Base-by-base conservation (phyloP, 768 basidiomycete species). In the Chalciporus piperatus region DNA sequence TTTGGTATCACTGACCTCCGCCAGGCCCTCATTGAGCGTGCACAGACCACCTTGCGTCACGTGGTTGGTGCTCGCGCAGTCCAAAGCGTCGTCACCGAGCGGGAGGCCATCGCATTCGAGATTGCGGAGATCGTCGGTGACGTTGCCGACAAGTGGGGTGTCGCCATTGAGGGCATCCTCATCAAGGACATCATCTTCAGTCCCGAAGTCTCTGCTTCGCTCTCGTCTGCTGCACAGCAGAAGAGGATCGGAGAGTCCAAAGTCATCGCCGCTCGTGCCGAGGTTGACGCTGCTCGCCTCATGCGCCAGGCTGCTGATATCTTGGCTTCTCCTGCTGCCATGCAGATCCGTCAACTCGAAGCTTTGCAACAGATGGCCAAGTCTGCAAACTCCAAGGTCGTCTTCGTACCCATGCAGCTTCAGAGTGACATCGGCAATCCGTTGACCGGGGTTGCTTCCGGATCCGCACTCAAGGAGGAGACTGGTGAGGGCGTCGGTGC, bases 231-330 rank as follows among this genome's bases (percentile, higher is more conserved):
- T 33, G 96, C 96, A 17, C 95, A 97, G 65, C 93, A 96, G 73
- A 97, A 97, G 81, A 83, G 96, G 54, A 85, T 98, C 52, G 96
- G 94, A 71, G 96, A 98, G 74, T 85, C 85, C 64, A 98, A 98
- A 73, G 91, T 96, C 67, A 96, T 97, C 61, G 92, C 92, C 47
- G 94, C 93, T 1, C 84, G 93, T 52, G 96, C 95, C 13, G 95
- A 97, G 74, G 95, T 98, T 58, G 95, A 97, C 68, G 78, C 93
- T 32, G 93, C 94, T 23, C 82, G 92, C 61, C 82, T 98, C 67
- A 98, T 98, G 95, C 82, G 95, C 54, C 92, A 96, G 69, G 95
- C 95, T 12, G 94, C 94, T 47, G 94, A 97, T 70, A 97, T 96
- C 62, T 75, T 92, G 62, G 92, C 93, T 19, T 90, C 86, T 11